Evolutionary conservation across 2,329 filamentous ascomycete genomes (phyloP), one percentile per base, ranked within the genome.

Genomic region (Colletotrichum lupini): DNA sequence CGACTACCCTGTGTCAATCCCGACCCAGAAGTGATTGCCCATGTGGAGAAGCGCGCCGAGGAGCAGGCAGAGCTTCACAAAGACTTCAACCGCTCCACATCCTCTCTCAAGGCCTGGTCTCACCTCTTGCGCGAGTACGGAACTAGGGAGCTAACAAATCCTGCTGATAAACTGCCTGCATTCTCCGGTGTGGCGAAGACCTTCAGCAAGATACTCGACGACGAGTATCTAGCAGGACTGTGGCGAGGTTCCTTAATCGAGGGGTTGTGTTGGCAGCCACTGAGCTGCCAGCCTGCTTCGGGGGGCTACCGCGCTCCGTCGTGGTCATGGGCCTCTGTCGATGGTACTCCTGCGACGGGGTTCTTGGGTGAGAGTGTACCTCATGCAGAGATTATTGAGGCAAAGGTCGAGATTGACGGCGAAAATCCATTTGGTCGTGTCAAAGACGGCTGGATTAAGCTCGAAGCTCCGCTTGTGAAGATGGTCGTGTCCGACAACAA

Each of bases 181-280:
- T 77, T 82, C 49, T 80, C 79, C 3, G 80, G 78, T 1, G 71
- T 81, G 26, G 81, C 80, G 0, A 75, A 72, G 5, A 67, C 74
- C 4, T 58, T 81, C 42, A 76, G 76, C 35, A 68, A 74, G 42
- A 75, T 68, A 2, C 76, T 75, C 5, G 65, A 67, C 0, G 77
- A 77, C 16, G 61, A 76, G 9, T 82, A 81, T 60, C 68, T 76
- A 1, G 80, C 80, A 0, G 79, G 80, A 1, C 52, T 82, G 24
- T 82, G 80, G 80, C 57, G 69, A 12, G 26, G 37, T 4, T 61
- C 32, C 1, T 42, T 74, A 11, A 61, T 73, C 26, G 30, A 62
- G 5, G 22, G 55, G 8, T 9, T 74, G 19, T 72, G 53, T 35
- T 74, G 72, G 72, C 60, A 73, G 5, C 24, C 52, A 24, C 53